These are phyloP conservation scores for Ophiostoma perfectum DNA, from an alignment of 2,329 filamentous ascomycete species.

Conservation along the genomic window DNA sequence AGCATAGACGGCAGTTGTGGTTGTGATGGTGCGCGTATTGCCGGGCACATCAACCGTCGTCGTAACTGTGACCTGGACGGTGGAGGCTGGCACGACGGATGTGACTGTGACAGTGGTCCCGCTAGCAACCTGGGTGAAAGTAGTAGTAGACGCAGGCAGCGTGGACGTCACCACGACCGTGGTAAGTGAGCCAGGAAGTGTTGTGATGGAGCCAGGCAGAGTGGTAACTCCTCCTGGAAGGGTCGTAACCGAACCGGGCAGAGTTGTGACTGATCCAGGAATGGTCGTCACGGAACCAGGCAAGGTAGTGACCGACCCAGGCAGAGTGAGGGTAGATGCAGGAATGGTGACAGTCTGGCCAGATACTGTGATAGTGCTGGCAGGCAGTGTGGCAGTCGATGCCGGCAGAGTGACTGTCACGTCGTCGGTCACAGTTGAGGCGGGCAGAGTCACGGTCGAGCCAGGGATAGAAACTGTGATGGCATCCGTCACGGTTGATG, in stretches of 20 bases:
- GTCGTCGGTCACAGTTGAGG: slow-evolving; percentile 13
- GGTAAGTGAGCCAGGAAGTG: slow-evolving; percentile 22
- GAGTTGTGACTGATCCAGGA: slow-evolving; percentile 25
- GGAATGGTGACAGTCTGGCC: slow-evolving; percentile 21
- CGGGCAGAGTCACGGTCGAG: slow-evolving; percentile 21
- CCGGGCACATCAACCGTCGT: slow-evolving; percentile 20
- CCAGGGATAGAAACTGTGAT: slow-evolving; percentile 11
- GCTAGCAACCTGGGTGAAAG: slow-evolving; percentile 3
- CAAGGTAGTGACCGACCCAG: slow-evolving; percentile 9
- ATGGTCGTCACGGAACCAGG: slow-evolving; percentile 14
- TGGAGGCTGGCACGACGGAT: slow-evolving; percentile 22
- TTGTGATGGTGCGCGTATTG: slow-evolving; percentile 15
- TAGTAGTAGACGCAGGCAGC: slow-evolving; percentile 21
- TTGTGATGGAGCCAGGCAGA: slow-evolving; percentile 19
- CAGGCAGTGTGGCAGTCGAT: slow-evolving; percentile 20
- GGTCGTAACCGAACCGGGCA: slow-evolving; percentile 19
- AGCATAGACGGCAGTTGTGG: slow-evolving; percentile 27
- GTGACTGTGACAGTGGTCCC: slow-evolving; percentile 21
- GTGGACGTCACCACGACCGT: slow-evolving; percentile 18
- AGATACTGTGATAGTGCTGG: slow-evolving; percentile 14
- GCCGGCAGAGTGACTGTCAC: slow-evolving; percentile 11
- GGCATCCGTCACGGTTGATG: slow-evolving; percentile 12
- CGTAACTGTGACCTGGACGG: slow-evolving; percentile 16
- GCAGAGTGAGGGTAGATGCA: slow-evolving; percentile 23
- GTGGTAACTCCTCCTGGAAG: slow-evolving; percentile 22